These are phyloP conservation scores for Metschnikowia borealis DNA, from an alignment of 805 yeast species.

Conservation along the genomic window DNA sequence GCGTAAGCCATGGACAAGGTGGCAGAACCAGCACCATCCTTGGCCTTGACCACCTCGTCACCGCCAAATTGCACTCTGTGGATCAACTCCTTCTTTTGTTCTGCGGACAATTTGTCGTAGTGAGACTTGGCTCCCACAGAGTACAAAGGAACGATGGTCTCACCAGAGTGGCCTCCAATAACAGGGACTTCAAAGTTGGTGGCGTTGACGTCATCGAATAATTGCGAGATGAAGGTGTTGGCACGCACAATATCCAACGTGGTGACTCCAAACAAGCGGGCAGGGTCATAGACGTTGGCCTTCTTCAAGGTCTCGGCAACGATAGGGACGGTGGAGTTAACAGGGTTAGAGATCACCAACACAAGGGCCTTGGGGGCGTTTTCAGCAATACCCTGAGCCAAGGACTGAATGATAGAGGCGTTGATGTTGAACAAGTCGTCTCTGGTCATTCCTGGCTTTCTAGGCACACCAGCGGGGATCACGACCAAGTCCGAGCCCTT, in stretches of 20 bases:
- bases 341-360: constrained; percentile 87
- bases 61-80: constrained; percentile 65
- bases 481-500: constrained; percentile 46
- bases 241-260: constrained; percentile 86
- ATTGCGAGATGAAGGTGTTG: constrained; percentile 68
- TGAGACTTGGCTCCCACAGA: constrained; percentile 40
- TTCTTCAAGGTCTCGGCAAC: constrained; percentile 75
- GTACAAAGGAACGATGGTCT: constrained; percentile 85
- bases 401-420: constrained; percentile 71
- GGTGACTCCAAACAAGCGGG: constrained; percentile 81
- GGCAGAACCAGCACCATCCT: constrained; percentile 92
- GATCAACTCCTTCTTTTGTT: constrained; percentile 34
- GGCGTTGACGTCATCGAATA: constrained; percentile 41
- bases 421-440: constrained; percentile 83
- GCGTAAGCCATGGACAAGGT: constrained; percentile 96
- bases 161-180: constrained; percentile 94
- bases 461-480: constrained; percentile 86
- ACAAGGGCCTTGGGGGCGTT: constrained; percentile 72
- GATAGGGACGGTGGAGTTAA: constrained; percentile 88
- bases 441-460: constrained; percentile 94
- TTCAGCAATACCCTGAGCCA: constrained; percentile 72
- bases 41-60: constrained; percentile 94
- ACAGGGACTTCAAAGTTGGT: constrained; percentile 65
- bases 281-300: constrained; percentile 65
- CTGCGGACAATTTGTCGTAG: constrained; percentile 33